Evolutionary conservation across 2,329 filamentous ascomycete species (phyloP), one percentile per base, ranked within the genome.

Genomic region (Arthrobotrys conoides): DNA sequence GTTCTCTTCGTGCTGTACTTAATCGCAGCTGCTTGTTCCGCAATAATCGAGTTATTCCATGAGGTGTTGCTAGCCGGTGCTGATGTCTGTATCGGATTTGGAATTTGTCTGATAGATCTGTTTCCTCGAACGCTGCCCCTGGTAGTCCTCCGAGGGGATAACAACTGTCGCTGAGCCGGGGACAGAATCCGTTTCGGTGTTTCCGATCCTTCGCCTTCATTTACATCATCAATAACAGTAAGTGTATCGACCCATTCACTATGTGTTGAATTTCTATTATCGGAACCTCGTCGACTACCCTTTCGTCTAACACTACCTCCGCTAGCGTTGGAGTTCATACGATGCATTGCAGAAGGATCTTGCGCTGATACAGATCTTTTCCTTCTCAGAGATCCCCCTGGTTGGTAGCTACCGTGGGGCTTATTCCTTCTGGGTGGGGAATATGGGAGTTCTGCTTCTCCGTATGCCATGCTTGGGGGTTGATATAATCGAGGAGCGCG

Each of bases 171-270:
- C 12, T 61, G 57, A n/a, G 57, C 57, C 3, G 57, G 57, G 5
- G 57, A 61, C 27, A 61, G 14, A 27, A 61, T 61, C 36, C 36
- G 18, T 4, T 66, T 71, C 0, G 67, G 51, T 14, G 57, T 53
- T 8, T 16, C 41, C 57, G 48, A 33, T 22, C 38, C 46, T 18
- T 46, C 51, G 36, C 18, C 48, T 24, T 75, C 71, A 16, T 63
- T 22, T 16, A 24, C 18, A n/a, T 77, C 73, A 41, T 71, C 73
- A 10, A 71, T 64, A 53, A 77, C 59, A 22, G 73, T 77, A 6
- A 77, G 53, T 8, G 73, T 77, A 53, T 77, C 73, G 16, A 77
- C 38, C 73, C 73, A 77, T 16, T 77, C 73, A 57, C 73, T 71
- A 6, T 71, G 41, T 1, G 49, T 67, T 0, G 72, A 76, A 41